A percentile compares a stretch with the other conserved stretches of the same genome.
Evolutionary conservation across 495 filamentous ascomycete species (phyloP).

Genomic region (Hypoxylon cercidicola): DNA sequence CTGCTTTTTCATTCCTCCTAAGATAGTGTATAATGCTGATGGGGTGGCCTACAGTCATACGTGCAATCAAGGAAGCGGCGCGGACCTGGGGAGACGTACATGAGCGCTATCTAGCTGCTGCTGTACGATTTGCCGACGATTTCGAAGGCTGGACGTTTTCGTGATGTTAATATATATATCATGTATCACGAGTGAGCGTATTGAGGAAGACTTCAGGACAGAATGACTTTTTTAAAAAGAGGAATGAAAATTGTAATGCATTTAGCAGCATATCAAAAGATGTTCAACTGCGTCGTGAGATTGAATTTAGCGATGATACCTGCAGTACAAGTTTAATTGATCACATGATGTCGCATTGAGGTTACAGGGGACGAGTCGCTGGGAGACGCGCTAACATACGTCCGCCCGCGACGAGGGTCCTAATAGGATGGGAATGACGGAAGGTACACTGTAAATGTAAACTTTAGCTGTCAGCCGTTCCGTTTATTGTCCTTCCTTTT

Average conservation of each 20-base stretch:
- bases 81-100: constrained; percentile 87
- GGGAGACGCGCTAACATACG: constrained; percentile 26
- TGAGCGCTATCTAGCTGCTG: constrained; percentile 78
- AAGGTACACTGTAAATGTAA: constrained; percentile 7
- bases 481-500: constrained; percentile 1
- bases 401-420: constrained; percentile 28
- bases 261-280: no score
- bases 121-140: constrained; percentile 79
- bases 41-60: constrained; percentile 61
- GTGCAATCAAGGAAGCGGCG: constrained; percentile 78
- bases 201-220: no score
- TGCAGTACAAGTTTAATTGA: constrained; percentile 36
- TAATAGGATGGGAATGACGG: constrained; percentile 33
- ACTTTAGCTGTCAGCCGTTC: constrained; percentile 12
- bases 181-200: no score
- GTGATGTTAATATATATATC: not conserved
- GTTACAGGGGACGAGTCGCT: constrained; percentile 19
- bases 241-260: no score
- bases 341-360: constrained; percentile 40
- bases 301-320: not conserved
- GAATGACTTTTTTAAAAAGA: no score
- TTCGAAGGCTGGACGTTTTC: constrained; percentile 75
- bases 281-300: not conserved
- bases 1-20: not conserved
- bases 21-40: not conserved